These are phyloP conservation scores for Colletotrichum sublineola DNA, from an alignment of 2,329 filamentous ascomycete genomes.

Conservation along the genomic window DNA sequence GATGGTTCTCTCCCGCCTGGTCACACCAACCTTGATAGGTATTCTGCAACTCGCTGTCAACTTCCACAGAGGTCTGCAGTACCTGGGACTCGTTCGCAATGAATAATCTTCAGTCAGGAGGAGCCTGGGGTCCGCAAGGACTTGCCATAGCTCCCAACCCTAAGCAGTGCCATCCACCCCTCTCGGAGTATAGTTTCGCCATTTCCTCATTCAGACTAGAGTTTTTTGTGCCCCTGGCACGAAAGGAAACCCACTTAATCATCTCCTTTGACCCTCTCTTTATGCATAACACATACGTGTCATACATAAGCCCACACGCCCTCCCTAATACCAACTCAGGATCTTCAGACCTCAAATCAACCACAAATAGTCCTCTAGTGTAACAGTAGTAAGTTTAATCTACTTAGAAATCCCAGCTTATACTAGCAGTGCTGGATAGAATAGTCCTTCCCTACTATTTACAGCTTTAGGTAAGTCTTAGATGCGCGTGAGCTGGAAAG, in stretches of 20 bases:
- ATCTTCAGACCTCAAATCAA: not conserved
- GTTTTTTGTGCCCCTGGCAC: not conserved
- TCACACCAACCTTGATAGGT: too few relatives aligned
- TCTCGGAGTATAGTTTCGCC: too few relatives aligned
- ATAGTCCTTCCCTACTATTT: too few relatives aligned
- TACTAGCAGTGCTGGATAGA: too few relatives aligned
- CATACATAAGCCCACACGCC: not conserved
- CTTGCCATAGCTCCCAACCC: not conserved
- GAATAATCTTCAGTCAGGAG: not conserved
- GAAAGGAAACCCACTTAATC: slow-evolving; percentile 9
- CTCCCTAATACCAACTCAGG: fast-evolving
- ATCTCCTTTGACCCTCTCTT: not conserved
- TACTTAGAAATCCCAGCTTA: too few relatives aligned
- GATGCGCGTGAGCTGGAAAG: too few relatives aligned
- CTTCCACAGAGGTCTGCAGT: not conserved
- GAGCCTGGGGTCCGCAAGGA: not conserved
- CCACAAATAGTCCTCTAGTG: slow-evolving; percentile 15
- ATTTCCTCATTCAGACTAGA: too few relatives aligned
- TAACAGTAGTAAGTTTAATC: slow-evolving; percentile 35
- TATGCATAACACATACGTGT: fast-evolving
- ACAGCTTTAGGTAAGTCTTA: too few relatives aligned
- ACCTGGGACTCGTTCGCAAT: too few relatives aligned
- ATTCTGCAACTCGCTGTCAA: not conserved
- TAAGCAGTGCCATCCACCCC: not conserved
- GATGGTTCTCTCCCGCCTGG: not conserved